These are phyloP conservation scores for Nemania sp. DNA, from an alignment of 2,329 filamentous ascomycete genomes.

Conservation along the genomic window DNA sequence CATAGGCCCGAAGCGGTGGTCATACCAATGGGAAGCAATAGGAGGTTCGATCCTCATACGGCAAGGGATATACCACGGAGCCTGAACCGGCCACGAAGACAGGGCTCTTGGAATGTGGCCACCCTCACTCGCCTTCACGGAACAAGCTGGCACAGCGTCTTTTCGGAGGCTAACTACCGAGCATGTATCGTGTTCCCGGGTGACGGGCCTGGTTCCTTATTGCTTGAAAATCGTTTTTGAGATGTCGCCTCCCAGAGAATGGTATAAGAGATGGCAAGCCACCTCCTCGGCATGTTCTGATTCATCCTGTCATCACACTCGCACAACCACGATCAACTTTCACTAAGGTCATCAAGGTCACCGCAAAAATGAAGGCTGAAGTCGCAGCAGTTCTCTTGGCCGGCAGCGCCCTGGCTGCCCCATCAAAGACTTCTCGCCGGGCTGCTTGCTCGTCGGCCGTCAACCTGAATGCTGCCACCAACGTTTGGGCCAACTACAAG, in stretches of 20 bases:
- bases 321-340: slow-evolving; percentile 27
- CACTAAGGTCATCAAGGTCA: slow-evolving; percentile 26
- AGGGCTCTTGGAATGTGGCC: slow-evolving; percentile 18
- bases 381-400: slow-evolving; percentile 35
- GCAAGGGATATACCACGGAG: slow-evolving; percentile 23
- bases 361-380: slow-evolving; percentile 38
- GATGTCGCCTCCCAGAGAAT: neutral
- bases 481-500: slow-evolving; percentile 37
- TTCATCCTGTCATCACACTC: slow-evolving; percentile 29
- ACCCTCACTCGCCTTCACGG: slow-evolving; percentile 31
- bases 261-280: slow-evolving; percentile 35
- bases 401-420: slow-evolving; percentile 36
- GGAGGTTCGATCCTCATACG: slow-evolving; percentile 29
- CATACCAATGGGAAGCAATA: slow-evolving; percentile 34
- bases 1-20: slow-evolving; percentile 35
- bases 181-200: slow-evolving; percentile 31
- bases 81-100: slow-evolving; percentile 22
- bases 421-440: slow-evolving; percentile 29
- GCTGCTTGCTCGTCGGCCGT: slow-evolving; percentile 35
- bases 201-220: slow-evolving; percentile 41
- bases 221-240: slow-evolving; percentile 14
- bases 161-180: slow-evolving; percentile 39
- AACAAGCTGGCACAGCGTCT: slow-evolving; percentile 28
- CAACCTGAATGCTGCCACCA: slow-evolving; percentile 38
- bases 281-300: slow-evolving; percentile 20